Evolutionary conservation across 495 filamentous ascomycete genomes (phyloP), one percentile per base, ranked within the genome.

Genomic region (Podospora pseudocomata): DNA sequence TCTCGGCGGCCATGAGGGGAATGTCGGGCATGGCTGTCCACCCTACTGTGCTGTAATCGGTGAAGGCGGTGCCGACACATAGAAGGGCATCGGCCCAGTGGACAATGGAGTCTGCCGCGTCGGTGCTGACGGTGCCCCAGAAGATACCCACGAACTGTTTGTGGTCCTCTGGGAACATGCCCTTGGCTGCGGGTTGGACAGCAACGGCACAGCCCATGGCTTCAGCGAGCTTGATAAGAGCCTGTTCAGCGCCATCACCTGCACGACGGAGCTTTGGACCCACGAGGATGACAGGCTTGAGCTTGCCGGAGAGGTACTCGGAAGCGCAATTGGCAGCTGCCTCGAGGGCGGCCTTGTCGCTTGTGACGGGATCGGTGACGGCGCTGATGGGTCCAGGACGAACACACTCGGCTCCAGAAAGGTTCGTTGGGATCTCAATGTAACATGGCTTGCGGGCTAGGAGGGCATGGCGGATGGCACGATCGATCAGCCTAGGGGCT

Each of bases 351-450:
- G 15, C 30, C 54, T 44, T 63, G 65, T 72, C 70, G 63, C 70
- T 72, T 19, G 63, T 39, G 55, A 72, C 58, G 32, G 65, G 70
- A 16, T 70, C 65, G 27, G 30, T 68, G 1, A 74, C 66, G 59
- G 72, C 72, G 61, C 65, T 68, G 68, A 72, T 63, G 44, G 72
- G 72, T 0, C 72, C 72, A 3, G 72, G 72, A 30, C 70, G 62
- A 5, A 71, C 67, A 28, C 72, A 74, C 19, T 58, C 34, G 11
- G 70, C 72, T 67, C 87, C 81, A 5, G 92, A 86, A 75, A 96
- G 88, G 74, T 97, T 91, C 16, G 90, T 91, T 4, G 93, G 93
- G 7, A 97, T 82, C 60, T 87, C 88, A 70, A 97, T 87, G 77
- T 97, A 97, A 23, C 93, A 89, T 0, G 91, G 91, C 30, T 90